Conservation (phyloP, 2,329 filamentous ascomycete species). For the Cladosporium colombiae region DNA sequence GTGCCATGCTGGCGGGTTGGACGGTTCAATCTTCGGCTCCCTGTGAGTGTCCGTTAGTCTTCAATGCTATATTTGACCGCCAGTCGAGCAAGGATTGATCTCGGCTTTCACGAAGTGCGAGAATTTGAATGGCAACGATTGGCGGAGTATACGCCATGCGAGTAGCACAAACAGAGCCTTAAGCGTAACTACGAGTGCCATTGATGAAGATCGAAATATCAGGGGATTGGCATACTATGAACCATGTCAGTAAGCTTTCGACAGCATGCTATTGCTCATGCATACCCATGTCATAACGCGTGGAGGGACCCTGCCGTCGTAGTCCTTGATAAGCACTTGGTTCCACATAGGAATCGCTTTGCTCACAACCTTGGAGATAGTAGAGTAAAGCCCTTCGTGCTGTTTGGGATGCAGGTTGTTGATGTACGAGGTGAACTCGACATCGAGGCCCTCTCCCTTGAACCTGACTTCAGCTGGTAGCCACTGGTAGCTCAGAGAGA, state of each 20-base stretch:
- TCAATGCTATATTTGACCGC: neutral
- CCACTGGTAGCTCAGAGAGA: constrained; percentile 18
- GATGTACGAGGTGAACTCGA: constrained; percentile 18
- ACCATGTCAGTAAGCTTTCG: neutral
- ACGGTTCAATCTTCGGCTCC: neutral
- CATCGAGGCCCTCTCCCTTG: constrained; percentile 4
- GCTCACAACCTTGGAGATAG: constrained; percentile 31
- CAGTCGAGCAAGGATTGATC: neutral
- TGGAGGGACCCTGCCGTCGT: constrained; percentile 21
- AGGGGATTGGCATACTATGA: neutral
- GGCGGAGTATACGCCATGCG: no score
- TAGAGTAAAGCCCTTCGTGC: constrained; percentile 38
- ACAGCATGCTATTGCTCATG: neutral
- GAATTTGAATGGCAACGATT: no score
- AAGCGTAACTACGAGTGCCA: no score
- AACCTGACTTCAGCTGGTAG: constrained; percentile 20
- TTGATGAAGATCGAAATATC: no score
- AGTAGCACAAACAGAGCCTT: no score
- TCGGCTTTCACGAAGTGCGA: neutral
- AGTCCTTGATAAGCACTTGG: constrained; percentile 37
- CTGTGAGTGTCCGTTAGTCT: neutral
- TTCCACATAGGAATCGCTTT: constrained; percentile 35
- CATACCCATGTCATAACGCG: neutral
- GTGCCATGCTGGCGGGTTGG: neutral
- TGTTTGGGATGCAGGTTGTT: constrained; percentile 20